Conservation (phyloP, 768 basidiomycete genomes). For the Mrakia hoshinonis region DNA sequence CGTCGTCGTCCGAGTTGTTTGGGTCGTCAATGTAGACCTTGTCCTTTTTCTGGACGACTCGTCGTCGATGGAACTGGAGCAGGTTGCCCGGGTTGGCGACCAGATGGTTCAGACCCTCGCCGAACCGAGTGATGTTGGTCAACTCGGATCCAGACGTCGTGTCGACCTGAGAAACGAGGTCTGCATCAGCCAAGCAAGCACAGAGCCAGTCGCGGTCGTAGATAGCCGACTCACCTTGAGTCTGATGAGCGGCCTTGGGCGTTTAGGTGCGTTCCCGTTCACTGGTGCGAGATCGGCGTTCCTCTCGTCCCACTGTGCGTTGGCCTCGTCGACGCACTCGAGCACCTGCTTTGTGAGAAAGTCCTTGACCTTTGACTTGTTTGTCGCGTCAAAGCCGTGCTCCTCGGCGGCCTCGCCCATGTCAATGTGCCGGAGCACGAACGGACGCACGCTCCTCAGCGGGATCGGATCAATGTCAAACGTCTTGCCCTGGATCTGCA, state of each 20-base stretch:
- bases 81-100: constrained; percentile 93
- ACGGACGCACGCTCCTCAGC: constrained; percentile 85
- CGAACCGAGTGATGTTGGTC: constrained; percentile 93
- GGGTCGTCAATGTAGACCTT: constrained; percentile 69
- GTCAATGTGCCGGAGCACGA: constrained; percentile 73
- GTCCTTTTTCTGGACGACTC: constrained; percentile 47
- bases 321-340: constrained; percentile 25
- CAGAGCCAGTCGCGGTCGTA: neutral
- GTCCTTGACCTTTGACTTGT: constrained; percentile 73
- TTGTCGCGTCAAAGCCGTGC: constrained; percentile 53
- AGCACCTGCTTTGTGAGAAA: constrained; percentile 55
- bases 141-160: constrained; percentile 83
- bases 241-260: constrained; percentile 26
- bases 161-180: constrained; percentile 54
- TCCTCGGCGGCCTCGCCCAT: constrained; percentile 70
- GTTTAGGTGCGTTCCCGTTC: neutral
- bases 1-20: constrained; percentile 61
- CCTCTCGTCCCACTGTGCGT: constrained; percentile 22
- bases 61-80: constrained; percentile 77
- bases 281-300: neutral
- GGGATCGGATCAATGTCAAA: constrained; percentile 78
- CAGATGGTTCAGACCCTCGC: constrained; percentile 82
- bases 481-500: constrained; percentile 78
- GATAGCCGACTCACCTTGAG: constrained; percentile 9
- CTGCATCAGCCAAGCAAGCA: neutral